Conservation (phyloP, 441 rosid genomes). For the Rhodomyrtus psidioides region DNA sequence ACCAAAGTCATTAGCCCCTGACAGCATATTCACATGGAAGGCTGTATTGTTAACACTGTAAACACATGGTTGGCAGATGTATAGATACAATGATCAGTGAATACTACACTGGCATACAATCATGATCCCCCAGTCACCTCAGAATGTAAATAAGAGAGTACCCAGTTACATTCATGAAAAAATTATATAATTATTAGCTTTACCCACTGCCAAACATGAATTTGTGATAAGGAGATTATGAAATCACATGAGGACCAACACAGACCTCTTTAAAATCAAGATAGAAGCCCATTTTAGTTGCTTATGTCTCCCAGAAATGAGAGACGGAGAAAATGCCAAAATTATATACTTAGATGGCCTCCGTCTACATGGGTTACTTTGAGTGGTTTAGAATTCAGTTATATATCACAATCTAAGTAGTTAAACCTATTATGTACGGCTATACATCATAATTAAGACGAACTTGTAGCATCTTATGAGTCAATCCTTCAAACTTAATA, state of each 20-base stretch:
- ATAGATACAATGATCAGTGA: neutral
- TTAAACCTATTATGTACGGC: neutral
- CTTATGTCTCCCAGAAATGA: neutral
- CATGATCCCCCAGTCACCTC: neutral
- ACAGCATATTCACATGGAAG: neutral
- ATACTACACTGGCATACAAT: neutral
- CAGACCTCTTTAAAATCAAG: neutral
- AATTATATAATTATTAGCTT: neutral
- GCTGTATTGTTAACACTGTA: neutral
- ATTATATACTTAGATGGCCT: neutral
- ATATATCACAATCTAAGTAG: neutral
- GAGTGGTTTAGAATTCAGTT: neutral
- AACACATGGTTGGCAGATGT: neutral
- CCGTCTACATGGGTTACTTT: neutral
- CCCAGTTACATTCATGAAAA: neutral
- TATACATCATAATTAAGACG: neutral
- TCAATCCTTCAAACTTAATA: neutral
- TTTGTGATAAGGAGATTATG: neutral
- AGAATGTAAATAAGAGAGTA: neutral
- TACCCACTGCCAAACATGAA: neutral
- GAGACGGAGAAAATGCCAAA: neutral
- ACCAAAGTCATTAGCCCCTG: slow-evolving; percentile 91
- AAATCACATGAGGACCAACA: neutral
- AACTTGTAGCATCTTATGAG: neutral
- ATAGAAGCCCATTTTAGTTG: neutral